Evolutionary conservation across 306 rosid species (phyloP).

Genomic region (Vigna unguiculata): DNA sequence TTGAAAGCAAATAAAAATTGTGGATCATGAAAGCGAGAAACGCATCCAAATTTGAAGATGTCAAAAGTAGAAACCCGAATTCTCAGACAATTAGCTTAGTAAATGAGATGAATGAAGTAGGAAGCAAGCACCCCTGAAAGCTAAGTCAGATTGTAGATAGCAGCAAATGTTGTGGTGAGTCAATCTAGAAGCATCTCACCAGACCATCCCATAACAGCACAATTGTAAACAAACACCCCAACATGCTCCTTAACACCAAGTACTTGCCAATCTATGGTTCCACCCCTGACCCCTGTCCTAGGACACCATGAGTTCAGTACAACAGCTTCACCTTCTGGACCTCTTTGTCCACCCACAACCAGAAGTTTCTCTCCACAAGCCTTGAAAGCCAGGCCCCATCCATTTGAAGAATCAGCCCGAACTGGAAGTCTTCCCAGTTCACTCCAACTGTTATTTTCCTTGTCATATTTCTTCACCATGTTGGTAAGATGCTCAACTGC

Average conservation of each 20-base stretch:
- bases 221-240: conserved; percentile 86
- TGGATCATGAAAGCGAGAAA: conserved; percentile 49
- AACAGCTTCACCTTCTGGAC: conserved; percentile 80
- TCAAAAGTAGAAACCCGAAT: conserved; percentile 54
- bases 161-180: conserved; percentile 52
- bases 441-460: conserved; percentile 65
- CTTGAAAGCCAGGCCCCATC: conserved; percentile 75
- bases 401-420: conserved; percentile 71
- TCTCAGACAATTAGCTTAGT: conserved; percentile 52
- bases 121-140: conserved; percentile 52
- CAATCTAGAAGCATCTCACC: conserved; percentile 63
- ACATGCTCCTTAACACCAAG: conserved; percentile 72
- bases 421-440: conserved; percentile 83
- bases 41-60: conserved; percentile 45
- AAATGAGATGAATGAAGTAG: conserved; percentile 54
- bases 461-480: conserved; percentile 72
- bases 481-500: conserved; percentile 76
- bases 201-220: conserved; percentile 79
- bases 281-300: conserved; percentile 60
- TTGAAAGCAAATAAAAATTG: conserved; percentile 51
- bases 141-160: conserved; percentile 59
- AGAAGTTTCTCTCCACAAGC: conserved; percentile 66
- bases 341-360: conserved; percentile 82
- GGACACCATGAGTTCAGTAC: conserved; percentile 75
- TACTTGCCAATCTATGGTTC: conserved; percentile 75